Evolutionary conservation across 306 rosid genomes (phyloP), one percentile per base, ranked within the genome.

Genomic region (Senna tora): DNA sequence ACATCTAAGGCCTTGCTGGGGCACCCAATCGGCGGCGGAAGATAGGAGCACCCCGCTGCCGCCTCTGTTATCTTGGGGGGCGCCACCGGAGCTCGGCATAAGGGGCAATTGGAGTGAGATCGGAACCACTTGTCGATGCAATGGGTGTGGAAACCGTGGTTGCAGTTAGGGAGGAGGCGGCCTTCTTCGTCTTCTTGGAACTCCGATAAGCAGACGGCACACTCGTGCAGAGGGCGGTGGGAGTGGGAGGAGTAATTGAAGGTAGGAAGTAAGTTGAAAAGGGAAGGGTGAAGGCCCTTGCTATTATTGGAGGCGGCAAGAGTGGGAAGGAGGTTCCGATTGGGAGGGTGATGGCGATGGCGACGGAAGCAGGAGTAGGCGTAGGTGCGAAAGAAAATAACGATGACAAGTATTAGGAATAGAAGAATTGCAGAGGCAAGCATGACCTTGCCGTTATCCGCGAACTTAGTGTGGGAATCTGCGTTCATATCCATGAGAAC

Each of bases 361-460:
- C 56, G 72, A 3, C 49, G 76, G 52, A 56, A 41, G 71, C 79
- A 67, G n/a, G 72, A 34, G 42, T 47, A 74, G 15, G 50, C 28
- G 71, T 65, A 85, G 66, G 72, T 51, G 72, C 80, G 87, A 49
- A 76, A 75, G 28, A 73, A 38, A 20, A 75, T 15, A 1, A 82
- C 1, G 36, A 76, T 7, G 55, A 84, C 38, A 5, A 85, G 30
- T 0, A 85, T 36, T 4, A 76, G 10, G 72, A 83, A 77, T 75
- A 89, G 76, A 33, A 79, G 61, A 62, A 69, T 53, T 16, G 85
- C 87, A 0, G 92, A 73, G 67, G 73, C 75, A 15, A 85, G 76
- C 85, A 87, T 78, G 12, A 81, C 80, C 72, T 85, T 80, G 41
- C 81, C 81, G 64, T 84, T 82, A 11, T 66, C 70, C 10, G 81